Conservation (phyloP, 2,329 filamentous ascomycete species). For the Sporothrix inflata region DNA sequence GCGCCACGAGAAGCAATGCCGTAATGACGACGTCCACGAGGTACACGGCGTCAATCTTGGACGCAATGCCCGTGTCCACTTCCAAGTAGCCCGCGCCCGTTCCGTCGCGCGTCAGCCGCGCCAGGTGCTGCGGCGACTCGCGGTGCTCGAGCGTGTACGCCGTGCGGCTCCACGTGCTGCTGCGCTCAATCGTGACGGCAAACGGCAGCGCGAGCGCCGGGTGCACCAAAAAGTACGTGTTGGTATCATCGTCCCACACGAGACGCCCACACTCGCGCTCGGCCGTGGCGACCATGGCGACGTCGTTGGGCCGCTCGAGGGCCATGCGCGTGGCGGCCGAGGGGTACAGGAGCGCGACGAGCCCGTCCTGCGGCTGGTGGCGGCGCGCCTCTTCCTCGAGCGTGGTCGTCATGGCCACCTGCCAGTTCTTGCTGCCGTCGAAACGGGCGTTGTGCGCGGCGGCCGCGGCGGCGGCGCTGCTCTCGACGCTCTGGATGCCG, state of each 20-base stretch:
- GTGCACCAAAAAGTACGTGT: conserved; percentile 65
- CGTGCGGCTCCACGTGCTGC: conserved; percentile 61
- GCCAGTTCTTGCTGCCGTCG: conserved; percentile 54
- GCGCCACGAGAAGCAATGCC: conserved; percentile 62
- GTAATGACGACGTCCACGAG: conserved; percentile 65
- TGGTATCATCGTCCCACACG: conserved; percentile 69
- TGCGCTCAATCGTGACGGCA: conserved; percentile 61
- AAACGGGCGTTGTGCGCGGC: conserved; percentile 40
- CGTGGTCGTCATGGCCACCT: conserved; percentile 61
- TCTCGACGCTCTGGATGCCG: conserved; percentile 22
- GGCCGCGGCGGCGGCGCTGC: conserved; percentile 23
- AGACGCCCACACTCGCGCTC: conserved; percentile 71
- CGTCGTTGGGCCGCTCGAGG: conserved; percentile 62
- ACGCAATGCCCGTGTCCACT: conserved; percentile 62
- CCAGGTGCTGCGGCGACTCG: conserved; percentile 63
- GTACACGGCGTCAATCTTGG: conserved; percentile 63
- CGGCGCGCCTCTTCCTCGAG: conserved; percentile 59
- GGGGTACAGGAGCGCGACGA: conserved; percentile 71
- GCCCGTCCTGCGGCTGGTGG: conserved; percentile 61
- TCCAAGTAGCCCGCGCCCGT: conserved; percentile 64
- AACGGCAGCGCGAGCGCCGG: conserved; percentile 66
- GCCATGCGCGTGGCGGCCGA: conserved; percentile 65
- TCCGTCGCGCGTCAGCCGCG: conserved; percentile 62
- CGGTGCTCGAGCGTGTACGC: conserved; percentile 69
- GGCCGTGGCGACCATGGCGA: conserved; percentile 62